Evolutionary conservation across 108 stramenopile genomes (phyloP), one percentile per base, ranked within the genome.

Genomic region (Pseudonitzschia multistriata): DNA sequence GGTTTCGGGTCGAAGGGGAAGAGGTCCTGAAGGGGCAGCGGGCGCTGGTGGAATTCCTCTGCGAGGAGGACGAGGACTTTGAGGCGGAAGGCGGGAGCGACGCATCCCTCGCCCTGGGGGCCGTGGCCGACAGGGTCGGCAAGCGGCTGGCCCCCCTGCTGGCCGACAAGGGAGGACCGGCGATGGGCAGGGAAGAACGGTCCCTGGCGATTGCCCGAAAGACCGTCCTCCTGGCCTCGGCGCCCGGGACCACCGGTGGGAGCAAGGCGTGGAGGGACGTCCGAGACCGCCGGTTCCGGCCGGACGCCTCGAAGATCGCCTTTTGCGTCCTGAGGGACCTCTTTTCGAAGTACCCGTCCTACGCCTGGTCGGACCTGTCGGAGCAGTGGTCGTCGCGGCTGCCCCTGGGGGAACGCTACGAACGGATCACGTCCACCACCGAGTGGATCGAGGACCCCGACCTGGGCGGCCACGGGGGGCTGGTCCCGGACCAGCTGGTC

Each of bases 181-280:
- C 22, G 40, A 39, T 17, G 25, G n/a, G 8, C 21, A 64, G 27
- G 15, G 63, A 64, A 25, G 21, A 40, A 24, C 63, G 63, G 24
- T 64, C 39, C 37, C 22, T 64, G 63, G 63, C 63, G 13, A 64
- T 64, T 45, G 63, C 63, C 11, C 63, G 63, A 40, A 64, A 64
- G 29, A 64, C 63, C 10, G 37, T 47, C 37, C 34, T 64, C 13
- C 42, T 64, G 1, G 29, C 57, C 25, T 59, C 57, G 57, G 33
- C 57, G 29, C 35, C 6, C 15, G 14, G n/a, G 3, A 2, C n/a
- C 31, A 13, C 57, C 28, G 17, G 13, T 4, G 17, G 13, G 17
- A 52, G 25, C 22, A 52, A 11, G n/a, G 4, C 3, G 0, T 30
- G 29, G 27, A 55, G 10, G 2, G 29, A 59, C 31, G 34, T 30